These are phyloP conservation scores for Elsinoe ampelina DNA, from an alignment of 2,329 filamentous ascomycete genomes.

Conservation along the genomic window DNA sequence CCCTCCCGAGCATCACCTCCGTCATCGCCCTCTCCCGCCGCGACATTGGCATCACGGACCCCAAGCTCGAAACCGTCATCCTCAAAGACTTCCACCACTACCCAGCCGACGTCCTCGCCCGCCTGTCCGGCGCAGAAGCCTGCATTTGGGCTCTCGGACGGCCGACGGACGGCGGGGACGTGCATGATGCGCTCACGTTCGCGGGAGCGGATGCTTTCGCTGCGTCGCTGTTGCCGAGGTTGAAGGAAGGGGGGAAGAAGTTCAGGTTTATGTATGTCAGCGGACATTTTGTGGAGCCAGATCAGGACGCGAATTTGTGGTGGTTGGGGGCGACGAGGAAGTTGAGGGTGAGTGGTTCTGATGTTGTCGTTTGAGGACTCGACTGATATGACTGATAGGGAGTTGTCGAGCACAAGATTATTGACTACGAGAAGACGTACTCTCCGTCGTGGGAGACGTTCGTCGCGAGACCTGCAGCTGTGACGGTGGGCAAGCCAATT, in stretches of 20 bases:
- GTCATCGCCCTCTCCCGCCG: conserved; percentile 44
- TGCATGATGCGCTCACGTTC: conserved; percentile 29
- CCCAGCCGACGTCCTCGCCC: conserved; percentile 31
- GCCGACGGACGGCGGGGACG: conserved; percentile 21
- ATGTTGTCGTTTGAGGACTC: not conserved
- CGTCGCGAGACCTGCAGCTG: conserved; percentile 21
- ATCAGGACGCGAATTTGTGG: conserved; percentile 27
- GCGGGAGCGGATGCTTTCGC: conserved; percentile 27
- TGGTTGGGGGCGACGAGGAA: conserved; percentile 23
- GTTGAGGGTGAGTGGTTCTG: conserved; percentile 21
- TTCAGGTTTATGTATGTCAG: conserved; percentile 34
- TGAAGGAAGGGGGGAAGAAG: conserved; percentile 18
- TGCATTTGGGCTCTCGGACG: conserved; percentile 33
- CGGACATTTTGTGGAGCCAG: conserved; percentile 26
- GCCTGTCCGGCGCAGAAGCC: conserved; percentile 32
- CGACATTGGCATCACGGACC: conserved; percentile 34
- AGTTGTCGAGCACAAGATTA: conserved; percentile 22
- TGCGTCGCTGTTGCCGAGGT: conserved; percentile 17
- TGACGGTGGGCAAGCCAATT: conserved; percentile 17
- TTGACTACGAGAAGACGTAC: conserved; percentile 20
- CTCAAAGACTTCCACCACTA: conserved; percentile 47
- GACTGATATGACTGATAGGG: conserved; percentile 15
- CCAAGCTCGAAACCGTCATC: conserved; percentile 44
- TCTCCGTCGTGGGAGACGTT: conserved; percentile 20
- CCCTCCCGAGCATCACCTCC: conserved; percentile 39